Base-by-base conservation (phyloP, 2,329 filamentous ascomycete genomes). In the Alternaria triticina region DNA sequence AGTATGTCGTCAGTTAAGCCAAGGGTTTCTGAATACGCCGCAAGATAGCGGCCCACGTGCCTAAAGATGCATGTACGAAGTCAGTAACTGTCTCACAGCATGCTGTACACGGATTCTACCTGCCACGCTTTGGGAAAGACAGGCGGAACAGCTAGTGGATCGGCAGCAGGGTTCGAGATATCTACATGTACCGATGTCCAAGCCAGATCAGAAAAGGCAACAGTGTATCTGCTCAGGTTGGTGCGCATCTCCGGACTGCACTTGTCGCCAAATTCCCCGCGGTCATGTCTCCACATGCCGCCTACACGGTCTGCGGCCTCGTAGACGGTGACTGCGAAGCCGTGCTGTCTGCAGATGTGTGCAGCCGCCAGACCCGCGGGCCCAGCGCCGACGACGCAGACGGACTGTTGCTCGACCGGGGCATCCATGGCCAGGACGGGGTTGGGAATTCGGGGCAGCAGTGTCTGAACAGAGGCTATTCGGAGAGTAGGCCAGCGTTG, bases 181-280 rank as follows among this genome's bases (percentile, higher is more conserved):
- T 82, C 68, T 0, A 83, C 61, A 59, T 83, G 68, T 0, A 84
- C 81, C 5, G 79, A 80, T 4, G 86, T 83, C 92, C 92, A 96
- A 6, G 91, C 86, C 23, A 93, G 77, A 74, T 95, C 93, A 2
- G 81, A 77, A 67, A 84, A 84, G 7, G 76, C 75, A 67, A 96
- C 88, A 0, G 91, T 93, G 77, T 93, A 92, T 49, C 86, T 87
- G 80, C 91, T 94, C 72, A 94, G 88, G 76, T 96, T 96, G 5
- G 87, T 87, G 15, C 87, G 83, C 71, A 83, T 84, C 5, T 80
- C 68, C 7, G 81, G 79, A 84, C 91, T 91, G 56, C 91, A 85
- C 9, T 90, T 90, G 65, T 91, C 88, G 15, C 82, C 84, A 12
- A 79, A 78, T n/a, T 79, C 76, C 2, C 82, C 80, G 45, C 74